phyloP scores from a whole-genome alignment of 805 yeast genomes.

The Candida mattraensis region DNA sequence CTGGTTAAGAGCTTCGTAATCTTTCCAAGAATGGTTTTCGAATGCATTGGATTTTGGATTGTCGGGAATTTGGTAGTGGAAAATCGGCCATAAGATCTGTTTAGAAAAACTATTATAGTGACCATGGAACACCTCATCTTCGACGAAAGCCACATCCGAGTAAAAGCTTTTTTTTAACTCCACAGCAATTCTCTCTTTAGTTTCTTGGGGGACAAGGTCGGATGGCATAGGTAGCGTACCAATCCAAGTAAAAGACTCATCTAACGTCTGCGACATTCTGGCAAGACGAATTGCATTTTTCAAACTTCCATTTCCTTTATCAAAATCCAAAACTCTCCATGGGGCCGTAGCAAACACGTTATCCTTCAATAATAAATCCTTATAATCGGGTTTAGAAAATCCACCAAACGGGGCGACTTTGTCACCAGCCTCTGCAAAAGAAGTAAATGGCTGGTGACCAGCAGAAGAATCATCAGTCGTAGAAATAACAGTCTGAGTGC shows the following conservation, averaged over 20 bases:
- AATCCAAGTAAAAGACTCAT: constrained; percentile 61
- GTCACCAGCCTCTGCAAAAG: constrained; percentile 12
- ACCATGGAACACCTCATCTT: constrained; percentile 81
- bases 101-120: constrained; percentile 91
- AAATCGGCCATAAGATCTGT: constrained; percentile 94
- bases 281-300: constrained; percentile 78
- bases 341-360: constrained; percentile 59
- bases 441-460: constrained; percentile 3
- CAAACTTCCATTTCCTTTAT: constrained; percentile 84
- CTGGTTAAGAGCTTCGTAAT: constrained; percentile 74
- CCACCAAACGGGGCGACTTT: constrained; percentile 72
- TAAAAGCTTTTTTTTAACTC: constrained; percentile 49
- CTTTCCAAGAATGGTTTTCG: constrained; percentile 93
- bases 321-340: constrained; percentile 70
- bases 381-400: constrained; percentile 60
- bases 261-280: constrained; percentile 35
- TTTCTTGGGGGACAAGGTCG: constrained; percentile 65
- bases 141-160: constrained; percentile 67
- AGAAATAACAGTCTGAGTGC: too few species aligned
- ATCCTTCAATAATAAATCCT: constrained; percentile 43
- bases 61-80: constrained; percentile 92
- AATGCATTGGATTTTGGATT: constrained; percentile 91
- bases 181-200: constrained; percentile 52
- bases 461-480: too few species aligned
- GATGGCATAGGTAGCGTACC: constrained; percentile 94